Evolutionary conservation across 1,284 basidiomycete genomes (phyloP), one percentile per base, ranked within the genome.

Genomic region (Pseudozyma thailandica): DNA sequence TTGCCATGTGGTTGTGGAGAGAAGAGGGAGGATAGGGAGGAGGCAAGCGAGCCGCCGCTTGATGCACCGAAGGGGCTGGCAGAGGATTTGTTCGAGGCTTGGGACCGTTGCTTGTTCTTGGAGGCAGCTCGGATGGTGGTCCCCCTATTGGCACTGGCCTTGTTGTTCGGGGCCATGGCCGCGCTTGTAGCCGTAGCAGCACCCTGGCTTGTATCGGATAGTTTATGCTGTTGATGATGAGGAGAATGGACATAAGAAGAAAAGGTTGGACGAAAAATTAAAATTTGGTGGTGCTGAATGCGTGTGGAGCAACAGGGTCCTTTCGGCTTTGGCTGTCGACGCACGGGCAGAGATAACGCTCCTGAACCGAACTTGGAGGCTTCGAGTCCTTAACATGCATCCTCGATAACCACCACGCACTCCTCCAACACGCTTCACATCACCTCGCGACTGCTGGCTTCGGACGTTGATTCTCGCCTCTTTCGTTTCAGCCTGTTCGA

Each of bases 1-100:
- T 72, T 72, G 15, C 64, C 70, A 23, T 72, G 64, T 0, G 64
- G 59, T 35, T 59, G 49, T 2, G 70, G 70, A 5, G 60, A 62
- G 48, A 72, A 64, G 38, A 72, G 70, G 6, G 70, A 68, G 8
- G 64, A 60, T 4, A 72, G 57, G 15, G 70, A 72, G 6, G 60
- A 63, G 2, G 70, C 70, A 16, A 72, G 57, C 10, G 70, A 69
- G n/a, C 46, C 35, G 13, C 50, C 50, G 2, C 47, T 18, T 4
- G 69, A 54, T 7, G 63, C 50, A n/a, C 57, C 70, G 15, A 60
- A 61, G 1, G 56, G 56, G 30, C 52, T 55, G 10, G 50, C 26
- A 3, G 59, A 12, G 21, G 53, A 16, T 25, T 44, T 31, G 27
- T 50, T 52, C 12, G 30, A 47, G 30, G 50, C 27, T 6, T 54